Conservation (phyloP, 2,329 filamentous ascomycete genomes). For the Grosmannia clavigera region DNA sequence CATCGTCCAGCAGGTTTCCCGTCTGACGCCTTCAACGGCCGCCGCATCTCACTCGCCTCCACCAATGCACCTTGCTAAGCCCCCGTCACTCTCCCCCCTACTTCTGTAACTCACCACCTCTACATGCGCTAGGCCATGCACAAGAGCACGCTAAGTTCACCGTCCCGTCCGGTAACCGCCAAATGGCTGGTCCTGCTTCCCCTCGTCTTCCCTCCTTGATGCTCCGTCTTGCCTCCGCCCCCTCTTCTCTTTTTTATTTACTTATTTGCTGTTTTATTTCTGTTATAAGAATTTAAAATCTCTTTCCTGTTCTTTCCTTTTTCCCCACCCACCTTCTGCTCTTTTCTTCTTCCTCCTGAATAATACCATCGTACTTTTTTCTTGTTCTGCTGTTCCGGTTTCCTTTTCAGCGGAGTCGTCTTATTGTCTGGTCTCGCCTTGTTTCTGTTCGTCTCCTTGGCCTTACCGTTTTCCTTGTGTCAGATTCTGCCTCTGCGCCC, state of each 20-base stretch:
- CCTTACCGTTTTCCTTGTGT: slow-evolving; percentile 21
- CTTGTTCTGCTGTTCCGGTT: slow-evolving; percentile 8
- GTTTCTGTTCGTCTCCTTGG: slow-evolving; percentile 17
- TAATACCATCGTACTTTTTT: slow-evolving; percentile 9
- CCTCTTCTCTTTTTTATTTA: background rate
- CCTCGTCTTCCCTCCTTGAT: background rate
- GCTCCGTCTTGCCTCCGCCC: background rate
- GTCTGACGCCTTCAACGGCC: background rate
- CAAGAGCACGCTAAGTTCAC: slow-evolving; percentile 1
- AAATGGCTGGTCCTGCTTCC: background rate
- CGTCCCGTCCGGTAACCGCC: background rate
- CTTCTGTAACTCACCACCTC: background rate
- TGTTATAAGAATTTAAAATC: slow-evolving; percentile 3
- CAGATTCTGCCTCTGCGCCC: slow-evolving; percentile 26
- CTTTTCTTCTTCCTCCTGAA: slow-evolving; percentile 6
- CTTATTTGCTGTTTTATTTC: slow-evolving; percentile 1
- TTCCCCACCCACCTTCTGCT: slow-evolving; percentile 2
- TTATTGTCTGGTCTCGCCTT: slow-evolving; percentile 2
- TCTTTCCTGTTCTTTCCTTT: background rate
- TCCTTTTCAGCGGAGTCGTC: slow-evolving; percentile 11
- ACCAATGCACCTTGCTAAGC: background rate
- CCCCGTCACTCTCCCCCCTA: background rate
- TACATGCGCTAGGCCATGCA: background rate
- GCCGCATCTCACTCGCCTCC: background rate
- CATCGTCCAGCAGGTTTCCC: background rate